phyloP scores from a whole-genome alignment of 2,329 filamentous ascomycete species.

The Pseudogymnoascus sp. region DNA sequence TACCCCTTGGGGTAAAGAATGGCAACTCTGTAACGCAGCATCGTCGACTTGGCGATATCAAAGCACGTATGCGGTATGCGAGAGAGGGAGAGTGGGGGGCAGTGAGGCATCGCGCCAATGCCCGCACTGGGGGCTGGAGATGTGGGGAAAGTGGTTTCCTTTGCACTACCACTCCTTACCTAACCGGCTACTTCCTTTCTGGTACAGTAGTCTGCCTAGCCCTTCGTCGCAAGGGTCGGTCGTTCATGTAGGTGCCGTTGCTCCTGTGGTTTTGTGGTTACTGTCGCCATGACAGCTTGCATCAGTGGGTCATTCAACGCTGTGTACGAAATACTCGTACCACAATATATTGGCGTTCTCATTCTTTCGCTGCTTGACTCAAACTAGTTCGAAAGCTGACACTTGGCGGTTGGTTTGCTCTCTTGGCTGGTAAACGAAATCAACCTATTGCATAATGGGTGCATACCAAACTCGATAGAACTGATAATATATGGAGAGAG shows the following conservation, averaged over 20 bases:
- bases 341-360: not conserved
- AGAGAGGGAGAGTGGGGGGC: not conserved
- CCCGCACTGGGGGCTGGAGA: not conserved
- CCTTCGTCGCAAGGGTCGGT: not conserved
- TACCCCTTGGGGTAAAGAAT: not conserved
- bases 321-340: not conserved
- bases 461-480: not conserved
- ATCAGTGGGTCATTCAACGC: not conserved
- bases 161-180: not conserved
- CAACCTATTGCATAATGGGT: not conserved
- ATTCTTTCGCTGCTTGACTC: not conserved
- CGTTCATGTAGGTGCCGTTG: not conserved
- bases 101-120: not conserved
- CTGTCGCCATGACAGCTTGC: not conserved
- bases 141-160: not conserved
- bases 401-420: not conserved
- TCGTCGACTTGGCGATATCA: not conserved
- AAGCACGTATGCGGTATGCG: not conserved
- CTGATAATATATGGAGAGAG: not conserved
- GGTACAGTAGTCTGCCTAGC: not conserved
- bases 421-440: not conserved
- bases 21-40: not conserved
- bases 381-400: not conserved
- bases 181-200: not conserved
- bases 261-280: not conserved